A percentile compares a stretch with the other conserved stretches of the same genome.
Evolutionary conservation across 225 moss, liverwort and hornwort species (phyloP).

Genomic region (Ulota crispa): DNA sequence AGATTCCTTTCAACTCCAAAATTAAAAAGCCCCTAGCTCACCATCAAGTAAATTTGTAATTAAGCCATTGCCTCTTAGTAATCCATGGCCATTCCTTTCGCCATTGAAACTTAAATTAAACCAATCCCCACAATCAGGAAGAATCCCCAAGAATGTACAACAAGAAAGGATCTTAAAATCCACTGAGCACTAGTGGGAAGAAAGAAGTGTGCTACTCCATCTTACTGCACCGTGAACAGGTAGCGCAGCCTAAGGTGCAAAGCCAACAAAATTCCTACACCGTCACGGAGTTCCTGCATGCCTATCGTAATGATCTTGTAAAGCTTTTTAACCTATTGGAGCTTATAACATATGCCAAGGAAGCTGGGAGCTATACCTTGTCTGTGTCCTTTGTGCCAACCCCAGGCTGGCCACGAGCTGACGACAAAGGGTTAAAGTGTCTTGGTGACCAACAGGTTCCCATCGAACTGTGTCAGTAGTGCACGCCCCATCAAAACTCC

Average conservation of each 20-base stretch:
- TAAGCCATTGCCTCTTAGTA: background rate
- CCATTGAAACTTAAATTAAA: background rate
- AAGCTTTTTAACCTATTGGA: background rate
- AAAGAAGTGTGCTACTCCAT: too few species aligned
- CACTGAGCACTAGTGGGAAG: too few species aligned
- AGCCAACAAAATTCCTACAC: background rate
- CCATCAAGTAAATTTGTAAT: background rate
- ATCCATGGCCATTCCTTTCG: background rate
- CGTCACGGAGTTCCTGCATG: background rate
- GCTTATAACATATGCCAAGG: conserved; percentile 13
- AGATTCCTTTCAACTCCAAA: background rate
- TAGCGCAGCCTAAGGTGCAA: too few species aligned
- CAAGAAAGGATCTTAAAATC: background rate
- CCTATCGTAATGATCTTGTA: background rate
- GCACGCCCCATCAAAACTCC: background rate
- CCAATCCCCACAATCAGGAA: background rate
- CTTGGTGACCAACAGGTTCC: background rate
- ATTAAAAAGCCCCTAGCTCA: background rate
- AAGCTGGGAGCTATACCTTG: conserved; percentile 5
- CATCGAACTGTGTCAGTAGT: background rate
- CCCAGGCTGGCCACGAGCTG: background rate
- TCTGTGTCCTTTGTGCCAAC: conserved; percentile 1
- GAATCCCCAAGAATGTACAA: background rate
- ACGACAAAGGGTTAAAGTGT: background rate
- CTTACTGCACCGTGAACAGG: too few species aligned